These are phyloP conservation scores for Candida multigemmis DNA, from an alignment of 805 yeast species.

Conservation along the genomic window DNA sequence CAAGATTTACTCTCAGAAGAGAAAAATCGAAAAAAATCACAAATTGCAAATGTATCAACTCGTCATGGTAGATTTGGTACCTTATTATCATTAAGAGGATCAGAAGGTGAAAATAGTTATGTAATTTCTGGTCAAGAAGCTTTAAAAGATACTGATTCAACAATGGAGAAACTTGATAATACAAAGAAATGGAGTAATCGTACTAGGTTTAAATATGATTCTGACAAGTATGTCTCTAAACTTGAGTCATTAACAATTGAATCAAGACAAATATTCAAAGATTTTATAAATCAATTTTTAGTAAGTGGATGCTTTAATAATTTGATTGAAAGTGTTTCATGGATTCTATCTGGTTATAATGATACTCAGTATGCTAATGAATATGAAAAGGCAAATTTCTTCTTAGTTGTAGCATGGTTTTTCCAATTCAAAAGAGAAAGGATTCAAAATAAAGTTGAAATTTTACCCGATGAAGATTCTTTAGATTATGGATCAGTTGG, in stretches of 20 bases:
- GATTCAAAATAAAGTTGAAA: conserved; percentile 3
- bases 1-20: conserved; percentile 52
- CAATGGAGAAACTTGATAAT: conserved; percentile 58
- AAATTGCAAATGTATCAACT: conserved; percentile 45
- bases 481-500: conserved; percentile 38
- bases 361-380: conserved; percentile 22
- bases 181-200: conserved; percentile 57
- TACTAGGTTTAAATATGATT: conserved; percentile 26
- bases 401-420: conserved; percentile 67
- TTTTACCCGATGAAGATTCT: conserved; percentile 15
- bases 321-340: conserved; percentile 44
- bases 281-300: conserved; percentile 45
- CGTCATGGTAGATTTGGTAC: conserved; percentile 93
- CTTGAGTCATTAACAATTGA: conserved; percentile 20
- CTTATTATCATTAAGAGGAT: conserved; percentile 59
- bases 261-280: conserved; percentile 23
- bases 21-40: conserved; percentile 37
- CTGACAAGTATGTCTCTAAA: conserved; percentile 23
- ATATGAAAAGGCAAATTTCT: conserved; percentile 36
- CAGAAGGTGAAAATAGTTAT: conserved; percentile 45
- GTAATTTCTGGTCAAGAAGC: conserved; percentile 68
- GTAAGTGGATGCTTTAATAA: conserved; percentile 70
- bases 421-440: conserved; percentile 49
- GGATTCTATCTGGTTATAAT: conserved; percentile 22
- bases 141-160: conserved; percentile 36